Evolutionary conservation across 164 flowering plant genomes (phyloP).

Genomic region (Warburgia ugandensis): DNA sequence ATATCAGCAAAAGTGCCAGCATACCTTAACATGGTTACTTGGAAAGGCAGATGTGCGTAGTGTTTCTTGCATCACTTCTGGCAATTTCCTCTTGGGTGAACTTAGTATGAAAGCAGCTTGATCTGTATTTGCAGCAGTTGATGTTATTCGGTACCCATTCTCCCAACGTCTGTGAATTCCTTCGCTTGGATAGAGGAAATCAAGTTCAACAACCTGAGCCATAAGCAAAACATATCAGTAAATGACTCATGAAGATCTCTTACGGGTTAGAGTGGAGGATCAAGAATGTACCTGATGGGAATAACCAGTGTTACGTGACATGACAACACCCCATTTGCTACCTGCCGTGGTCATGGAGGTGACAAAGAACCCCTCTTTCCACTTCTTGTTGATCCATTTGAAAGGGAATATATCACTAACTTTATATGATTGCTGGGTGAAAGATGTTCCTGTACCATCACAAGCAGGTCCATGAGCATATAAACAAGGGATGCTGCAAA

Average conservation of each 20-base stretch:
- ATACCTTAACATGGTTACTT: slow-evolving; percentile 44
- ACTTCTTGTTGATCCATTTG: slow-evolving; percentile 70
- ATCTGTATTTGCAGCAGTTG: slow-evolving; percentile 52
- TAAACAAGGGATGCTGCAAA: too few species aligned
- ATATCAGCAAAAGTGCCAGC: too few species aligned
- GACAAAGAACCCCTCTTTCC: slow-evolving; percentile 66
- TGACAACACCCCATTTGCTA: slow-evolving; percentile 52
- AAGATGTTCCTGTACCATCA: slow-evolving; percentile 30
- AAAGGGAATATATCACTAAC: slow-evolving; percentile 59
- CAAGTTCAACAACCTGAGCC: slow-evolving; percentile 59
- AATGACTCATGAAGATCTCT: slow-evolving; percentile 2
- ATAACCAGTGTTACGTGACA: slow-evolving; percentile 58
- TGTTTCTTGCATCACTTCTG: slow-evolving; percentile 51
- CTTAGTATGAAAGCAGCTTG: slow-evolving; percentile 60
- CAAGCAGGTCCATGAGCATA: too few species aligned
- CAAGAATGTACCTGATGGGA: slow-evolving; percentile 39
- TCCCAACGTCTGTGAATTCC: slow-evolving; percentile 62
- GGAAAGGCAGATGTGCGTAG: slow-evolving; percentile 48
- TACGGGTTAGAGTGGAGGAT: neutral
- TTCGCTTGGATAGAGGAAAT: slow-evolving; percentile 61
- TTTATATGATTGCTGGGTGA: slow-evolving; percentile 59
- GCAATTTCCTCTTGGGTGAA: slow-evolving; percentile 28
- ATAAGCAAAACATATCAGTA: slow-evolving; percentile 3
- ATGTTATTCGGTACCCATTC: slow-evolving; percentile 47
- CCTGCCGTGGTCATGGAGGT: slow-evolving; percentile 66